Evolutionary conservation across 1,284 basidiomycete species (phyloP).

Genomic region (Lentinula novae-zelandiae): DNA sequence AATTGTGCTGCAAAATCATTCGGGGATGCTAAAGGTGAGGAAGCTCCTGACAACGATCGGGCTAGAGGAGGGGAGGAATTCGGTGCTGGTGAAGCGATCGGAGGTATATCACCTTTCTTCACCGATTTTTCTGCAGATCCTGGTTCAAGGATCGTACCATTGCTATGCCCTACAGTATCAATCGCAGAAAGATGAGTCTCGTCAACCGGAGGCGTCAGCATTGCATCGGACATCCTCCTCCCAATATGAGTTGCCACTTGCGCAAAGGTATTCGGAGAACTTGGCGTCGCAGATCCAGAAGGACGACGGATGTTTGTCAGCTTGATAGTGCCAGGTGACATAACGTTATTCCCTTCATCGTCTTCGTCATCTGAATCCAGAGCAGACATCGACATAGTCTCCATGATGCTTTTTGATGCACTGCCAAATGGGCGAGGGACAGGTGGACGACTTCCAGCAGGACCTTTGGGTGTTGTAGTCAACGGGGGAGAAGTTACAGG

Average conservation of each 20-base stretch:
- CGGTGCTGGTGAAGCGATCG: not conserved
- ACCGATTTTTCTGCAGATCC: not conserved
- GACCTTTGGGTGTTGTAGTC: not conserved
- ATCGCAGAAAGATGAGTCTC: conserved; percentile 21
- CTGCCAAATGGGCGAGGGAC: conserved; percentile 12
- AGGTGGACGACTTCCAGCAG: not conserved
- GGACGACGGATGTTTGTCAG: not conserved
- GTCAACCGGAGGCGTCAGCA: conserved; percentile 28
- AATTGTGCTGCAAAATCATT: conserved; percentile 49
- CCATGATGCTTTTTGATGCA: conserved; percentile 19
- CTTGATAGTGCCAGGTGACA: not conserved
- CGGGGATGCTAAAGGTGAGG: conserved; percentile 30
- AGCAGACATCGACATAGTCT: conserved; percentile 35
- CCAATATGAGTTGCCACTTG: conserved; percentile 9
- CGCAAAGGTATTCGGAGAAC: not conserved
- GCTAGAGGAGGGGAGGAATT: not conserved
- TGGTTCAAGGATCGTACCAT: conserved; percentile 1
- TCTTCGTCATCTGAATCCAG: conserved; percentile 27
- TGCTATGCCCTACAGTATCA: not conserved
- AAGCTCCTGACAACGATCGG: not conserved
- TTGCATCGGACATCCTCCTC: conserved; percentile 18
- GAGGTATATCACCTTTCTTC: not conserved
- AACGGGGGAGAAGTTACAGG: not conserved
- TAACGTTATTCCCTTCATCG: conserved; percentile 13
- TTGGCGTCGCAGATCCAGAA: not conserved